phyloP scores from a whole-genome alignment of 2,329 filamentous ascomycete genomes.

The Ophiostoma australiae region DNA sequence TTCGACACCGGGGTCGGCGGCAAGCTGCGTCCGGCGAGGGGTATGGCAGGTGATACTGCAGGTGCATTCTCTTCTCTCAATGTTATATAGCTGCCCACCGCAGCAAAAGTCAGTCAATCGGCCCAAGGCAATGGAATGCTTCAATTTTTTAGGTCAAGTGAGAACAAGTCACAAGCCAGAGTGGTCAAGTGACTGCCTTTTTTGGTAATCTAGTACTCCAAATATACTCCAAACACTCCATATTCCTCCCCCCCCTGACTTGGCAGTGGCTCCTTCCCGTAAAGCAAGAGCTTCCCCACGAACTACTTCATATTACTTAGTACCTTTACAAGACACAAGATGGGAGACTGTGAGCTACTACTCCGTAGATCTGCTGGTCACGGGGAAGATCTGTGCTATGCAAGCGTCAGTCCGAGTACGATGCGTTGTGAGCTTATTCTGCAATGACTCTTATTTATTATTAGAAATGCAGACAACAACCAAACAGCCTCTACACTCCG shows the following conservation, averaged over 20 bases:
- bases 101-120: background rate
- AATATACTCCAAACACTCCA: too few relatives aligned
- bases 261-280: conserved; percentile 9
- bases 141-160: background rate
- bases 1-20: background rate
- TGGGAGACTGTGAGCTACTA: background rate
- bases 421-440: too few relatives aligned
- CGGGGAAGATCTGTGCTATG: background rate
- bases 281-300: background rate
- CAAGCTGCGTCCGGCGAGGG: background rate
- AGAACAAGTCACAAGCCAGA: background rate
- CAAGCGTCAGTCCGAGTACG: background rate
- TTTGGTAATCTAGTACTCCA: background rate
- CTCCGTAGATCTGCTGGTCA: background rate
- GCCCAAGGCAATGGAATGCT: too few relatives aligned
- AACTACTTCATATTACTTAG: background rate
- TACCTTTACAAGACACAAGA: background rate
- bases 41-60: conserved; percentile 2
- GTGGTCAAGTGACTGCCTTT: background rate
- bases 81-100: too few relatives aligned
- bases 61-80: background rate
- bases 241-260: background rate
- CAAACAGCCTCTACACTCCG: background rate
- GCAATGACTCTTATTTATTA: background rate
- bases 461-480: background rate